Base-by-base conservation (phyloP, 306 rosid species). In the Vigna mungo region DNA sequence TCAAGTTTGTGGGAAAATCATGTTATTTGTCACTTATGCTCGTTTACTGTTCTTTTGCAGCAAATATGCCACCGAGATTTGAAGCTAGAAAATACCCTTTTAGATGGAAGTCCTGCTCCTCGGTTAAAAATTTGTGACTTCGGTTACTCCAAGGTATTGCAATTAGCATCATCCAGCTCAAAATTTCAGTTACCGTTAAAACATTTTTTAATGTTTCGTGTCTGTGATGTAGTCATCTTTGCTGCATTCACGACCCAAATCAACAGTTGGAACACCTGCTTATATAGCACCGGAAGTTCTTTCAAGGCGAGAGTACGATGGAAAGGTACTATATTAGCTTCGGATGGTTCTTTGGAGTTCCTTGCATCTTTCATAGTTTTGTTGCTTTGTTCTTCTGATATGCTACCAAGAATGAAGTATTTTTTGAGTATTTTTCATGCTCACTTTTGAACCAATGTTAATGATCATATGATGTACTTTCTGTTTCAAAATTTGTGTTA, bases 71-170 rank as follows among this genome's bases (percentile, higher is more conserved):
- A 88, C 77, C 71, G 92, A 75, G 92, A 88, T 78, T 77, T 88
- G 82, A 88, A 88, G 83, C 81, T 88, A 39, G 92, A 86, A 71
- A 88, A 88, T 69, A 88, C 88, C 9, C 92, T 88, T 71, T 61
- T 88, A 58, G 93, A 89, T 78, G 93, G 93, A 77, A 87, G 91
- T 75, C 91, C 91, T 49, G 93, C 91, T 5, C 93, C 93, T 3
- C 91, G 91, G 75, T 68, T 89, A 76, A 89, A 89, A 54, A 89
- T 89, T 54, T 89, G 91, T 71, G 93, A 87, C 79, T 89, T 89
- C 4, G 93, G 93, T 62, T 89, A 89, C 75, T 89, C 91, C 5
- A 87, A 87, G 91, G 93, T 87, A 63, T 53, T 75, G 52, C 53
- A 53, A 43, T 44, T 71, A 16, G 59, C 41, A 64, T 64, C 74